phyloP scores from a whole-genome alignment of 2,329 filamentous ascomycete species.

The Sporothrix dimorphospora region DNA sequence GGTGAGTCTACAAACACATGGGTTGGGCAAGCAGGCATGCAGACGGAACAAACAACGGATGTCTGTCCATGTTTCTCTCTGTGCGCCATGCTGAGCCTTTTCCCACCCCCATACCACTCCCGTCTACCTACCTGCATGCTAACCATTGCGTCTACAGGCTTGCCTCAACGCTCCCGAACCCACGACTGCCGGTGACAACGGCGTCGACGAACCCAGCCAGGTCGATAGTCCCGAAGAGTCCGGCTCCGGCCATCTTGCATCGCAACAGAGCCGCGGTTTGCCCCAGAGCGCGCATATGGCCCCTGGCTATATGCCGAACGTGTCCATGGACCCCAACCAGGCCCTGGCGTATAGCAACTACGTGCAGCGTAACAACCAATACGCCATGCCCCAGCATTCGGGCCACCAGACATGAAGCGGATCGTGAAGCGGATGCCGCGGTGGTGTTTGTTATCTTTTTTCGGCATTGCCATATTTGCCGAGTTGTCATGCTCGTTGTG shows the following conservation, averaged over 20 bases:
- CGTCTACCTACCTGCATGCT: constrained; percentile 36
- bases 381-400: constrained; percentile 81
- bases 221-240: constrained; percentile 93
- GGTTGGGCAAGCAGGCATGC: background rate
- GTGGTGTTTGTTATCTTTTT: background rate
- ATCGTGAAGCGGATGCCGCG: background rate
- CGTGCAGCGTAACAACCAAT: constrained; percentile 72
- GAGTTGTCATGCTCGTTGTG: background rate
- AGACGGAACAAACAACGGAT: background rate
- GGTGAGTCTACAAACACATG: constrained; percentile 57
- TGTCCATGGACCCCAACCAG: constrained; percentile 74
- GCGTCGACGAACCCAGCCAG: constrained; percentile 73
- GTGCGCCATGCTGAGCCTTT: background rate
- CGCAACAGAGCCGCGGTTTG: constrained; percentile 65
- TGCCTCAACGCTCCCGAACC: constrained; percentile 97
- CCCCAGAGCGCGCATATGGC: constrained; percentile 67
- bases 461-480: background rate
- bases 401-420: constrained; percentile 69
- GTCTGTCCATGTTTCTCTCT: background rate
- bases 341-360: constrained; percentile 84
- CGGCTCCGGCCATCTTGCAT: constrained; percentile 72
- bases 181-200: constrained; percentile 76
- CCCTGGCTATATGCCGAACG: constrained; percentile 63
- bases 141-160: constrained; percentile 60
- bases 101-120: background rate